Conservation (phyloP, 2,329 filamentous ascomycete genomes). For the Arthrobotrys musiformis region DNA sequence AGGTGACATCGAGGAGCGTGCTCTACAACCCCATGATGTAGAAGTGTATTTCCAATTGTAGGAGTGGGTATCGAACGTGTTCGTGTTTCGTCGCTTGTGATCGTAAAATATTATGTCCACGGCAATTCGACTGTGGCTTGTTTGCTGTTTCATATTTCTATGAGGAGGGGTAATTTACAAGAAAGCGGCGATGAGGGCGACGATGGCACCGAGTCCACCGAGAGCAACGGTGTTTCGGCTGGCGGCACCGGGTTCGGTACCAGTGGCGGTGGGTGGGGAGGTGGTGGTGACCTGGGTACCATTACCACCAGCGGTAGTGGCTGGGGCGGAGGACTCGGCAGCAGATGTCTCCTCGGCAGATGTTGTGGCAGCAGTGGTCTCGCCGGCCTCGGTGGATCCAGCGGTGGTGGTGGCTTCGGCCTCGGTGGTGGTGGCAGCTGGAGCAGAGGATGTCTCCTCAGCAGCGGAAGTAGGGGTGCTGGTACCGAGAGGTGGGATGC, state of each 20-base stretch:
- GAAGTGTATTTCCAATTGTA: slow-evolving; percentile 1
- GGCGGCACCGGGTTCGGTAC: slow-evolving; percentile 31
- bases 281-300: slow-evolving; percentile 4
- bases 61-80: too few relatives aligned
- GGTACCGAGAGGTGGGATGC: slow-evolving; percentile 12
- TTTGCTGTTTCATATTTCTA: slow-evolving; percentile 11
- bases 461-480: slow-evolving; percentile 54
- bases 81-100: slow-evolving; percentile 24
- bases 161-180: slow-evolving; percentile 33
- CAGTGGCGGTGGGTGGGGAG: slow-evolving; percentile 23
- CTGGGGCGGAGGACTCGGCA: neutral
- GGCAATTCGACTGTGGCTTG: slow-evolving; percentile 20
- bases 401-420: slow-evolving; percentile 25
- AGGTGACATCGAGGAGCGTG: slow-evolving; percentile 23
- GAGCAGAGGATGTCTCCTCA: slow-evolving; percentile 20
- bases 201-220: slow-evolving; percentile 47
- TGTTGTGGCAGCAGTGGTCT: neutral
- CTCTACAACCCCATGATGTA: slow-evolving; percentile 48
- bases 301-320: slow-evolving; percentile 10
- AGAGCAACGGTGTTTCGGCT: slow-evolving; percentile 46
- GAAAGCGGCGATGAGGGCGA: slow-evolving; percentile 46
- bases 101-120: slow-evolving; percentile 27
- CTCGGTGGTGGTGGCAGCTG: slow-evolving; percentile 25
- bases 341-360: neutral
- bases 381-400: slow-evolving; percentile 6